Conservation (phyloP, 495 filamentous ascomycete species). For the Penicillium angulare region DNA sequence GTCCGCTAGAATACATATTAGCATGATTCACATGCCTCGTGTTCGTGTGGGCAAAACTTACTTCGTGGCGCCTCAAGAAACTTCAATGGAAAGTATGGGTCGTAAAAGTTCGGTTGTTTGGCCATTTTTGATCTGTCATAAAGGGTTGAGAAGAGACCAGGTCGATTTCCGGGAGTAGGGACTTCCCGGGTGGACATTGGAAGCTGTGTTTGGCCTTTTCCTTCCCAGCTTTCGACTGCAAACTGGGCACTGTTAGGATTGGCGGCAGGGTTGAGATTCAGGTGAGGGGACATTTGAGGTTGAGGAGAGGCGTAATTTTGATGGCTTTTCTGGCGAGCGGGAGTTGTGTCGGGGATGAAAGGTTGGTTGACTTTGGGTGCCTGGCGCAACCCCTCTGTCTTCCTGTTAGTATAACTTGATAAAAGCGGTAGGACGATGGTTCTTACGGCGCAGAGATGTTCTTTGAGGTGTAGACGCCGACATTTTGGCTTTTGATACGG, state of each 20-base stretch:
- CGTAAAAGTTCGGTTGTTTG: conserved; percentile 41
- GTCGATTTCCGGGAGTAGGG: conserved; percentile 43
- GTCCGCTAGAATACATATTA: conserved; percentile 26
- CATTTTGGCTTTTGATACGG: conserved; percentile 14
- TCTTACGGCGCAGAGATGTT: conserved; percentile 29
- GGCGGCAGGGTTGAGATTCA: conserved; percentile 30
- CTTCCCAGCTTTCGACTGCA: conserved; percentile 37
- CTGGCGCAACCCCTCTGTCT: conserved; percentile 46
- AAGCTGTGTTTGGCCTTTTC: conserved; percentile 33
- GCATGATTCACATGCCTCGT: background rate
- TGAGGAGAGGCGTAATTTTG: conserved; percentile 35
- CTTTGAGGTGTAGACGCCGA: conserved; percentile 26
- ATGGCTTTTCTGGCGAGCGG: conserved; percentile 39
- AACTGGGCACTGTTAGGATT: conserved; percentile 30
- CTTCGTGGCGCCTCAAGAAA: conserved; percentile 44
- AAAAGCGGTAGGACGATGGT: background rate
- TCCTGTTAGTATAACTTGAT: conserved; percentile 11
- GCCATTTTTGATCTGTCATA: conserved; percentile 29
- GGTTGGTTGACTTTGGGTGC: conserved; percentile 47
- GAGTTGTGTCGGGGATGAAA: conserved; percentile 46
- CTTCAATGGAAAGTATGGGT: conserved; percentile 42
- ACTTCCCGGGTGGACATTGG: conserved; percentile 46
- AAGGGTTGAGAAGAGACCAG: conserved; percentile 32
- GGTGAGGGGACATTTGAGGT: conserved; percentile 23
- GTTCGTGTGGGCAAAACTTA: conserved; percentile 17